Evolutionary conservation across 2,329 filamentous ascomycete genomes (phyloP).

Genomic region (Penicillium hesseltinei): DNA sequence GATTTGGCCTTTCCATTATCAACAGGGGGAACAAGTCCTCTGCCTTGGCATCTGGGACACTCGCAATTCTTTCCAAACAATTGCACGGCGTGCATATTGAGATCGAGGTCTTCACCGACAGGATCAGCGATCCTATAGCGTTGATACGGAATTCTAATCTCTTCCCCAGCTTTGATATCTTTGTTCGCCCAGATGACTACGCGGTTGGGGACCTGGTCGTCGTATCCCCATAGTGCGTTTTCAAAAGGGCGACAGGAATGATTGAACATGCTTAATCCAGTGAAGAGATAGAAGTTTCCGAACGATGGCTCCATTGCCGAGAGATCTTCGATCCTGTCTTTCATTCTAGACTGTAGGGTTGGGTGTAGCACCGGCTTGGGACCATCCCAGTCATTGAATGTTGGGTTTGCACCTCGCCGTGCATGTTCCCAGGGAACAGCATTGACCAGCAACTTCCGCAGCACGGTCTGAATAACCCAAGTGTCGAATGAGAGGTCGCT

Average conservation of each 20-base stretch:
- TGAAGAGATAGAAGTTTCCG: conserved; percentile 32
- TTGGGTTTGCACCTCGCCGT: conserved; percentile 13
- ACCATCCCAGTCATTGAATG: conserved; percentile 2
- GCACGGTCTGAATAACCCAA: conserved; percentile 36
- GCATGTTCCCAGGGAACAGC: conserved; percentile 31
- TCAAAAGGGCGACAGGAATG: conserved; percentile 19
- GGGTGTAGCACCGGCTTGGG: conserved; percentile 11
- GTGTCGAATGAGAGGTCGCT: conserved; percentile 38
- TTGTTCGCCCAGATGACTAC: conserved; percentile 30
- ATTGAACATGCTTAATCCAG: conserved; percentile 35
- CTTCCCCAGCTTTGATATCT: conserved; percentile 25
- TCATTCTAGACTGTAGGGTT: conserved; percentile 9
- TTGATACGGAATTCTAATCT: conserved; percentile 28
- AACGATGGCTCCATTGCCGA: conserved; percentile 24
- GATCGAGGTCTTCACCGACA: background rate
- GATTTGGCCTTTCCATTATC: background rate
- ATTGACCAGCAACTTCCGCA: conserved; percentile 34
- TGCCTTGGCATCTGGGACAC: conserved; percentile 7
- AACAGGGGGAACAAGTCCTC: background rate
- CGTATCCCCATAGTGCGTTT: conserved; percentile 34
- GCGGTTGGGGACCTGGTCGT: conserved; percentile 28
- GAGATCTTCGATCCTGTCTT: background rate
- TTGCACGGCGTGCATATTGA: conserved; percentile 6
- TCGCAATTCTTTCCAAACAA: conserved; percentile 19
- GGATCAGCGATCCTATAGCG: background rate